Base-by-base conservation (phyloP, 2,329 filamentous ascomycete species). In the Colletotrichum cuscutae region DNA sequence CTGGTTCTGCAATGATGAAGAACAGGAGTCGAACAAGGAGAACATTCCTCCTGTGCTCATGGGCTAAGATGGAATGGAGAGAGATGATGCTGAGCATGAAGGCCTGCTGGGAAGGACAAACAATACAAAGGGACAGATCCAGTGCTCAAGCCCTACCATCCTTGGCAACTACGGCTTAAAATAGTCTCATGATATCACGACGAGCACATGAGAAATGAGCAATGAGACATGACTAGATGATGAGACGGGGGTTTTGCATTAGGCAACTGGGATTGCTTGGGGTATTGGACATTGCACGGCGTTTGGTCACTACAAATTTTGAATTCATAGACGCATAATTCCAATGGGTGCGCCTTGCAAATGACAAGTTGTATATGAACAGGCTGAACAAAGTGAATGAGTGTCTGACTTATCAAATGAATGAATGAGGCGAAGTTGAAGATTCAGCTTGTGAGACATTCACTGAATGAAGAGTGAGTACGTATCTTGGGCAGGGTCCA, bases 401-500 rank as follows among this genome's bases (percentile, higher is more conserved):
- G 15, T 46, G 4, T 22, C 42, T n/a, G 19, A 49, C 8, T 49
- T 49, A 19, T 49, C 19, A 49, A 49, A 1, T n/a, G 15, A n/a
- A 19, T n/a, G 54, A 32, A 3, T 1, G 28, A 57, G 4, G 54
- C 22, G 54, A 57, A 57, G 54, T 32, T 32, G 26, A 57, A 46
- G 19, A 15, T 46, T 4, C 19, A 46, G 35, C 24, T 28, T 5
- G 24, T 57, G 3, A 57, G 26, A 57, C 54, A 57, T 57, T 30
- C 26, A 9, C 30, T 22, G 22, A 42, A 13, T 19, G 37, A 22
- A 35, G 4, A 24, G 19, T 28, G 24, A 42, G 26, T 49, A 65
- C 56, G 28, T 58, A 54, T 57, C 32, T 35, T 12, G 12, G 8
- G 3, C 49, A 61, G 71, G 71, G 66, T 52, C 56, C 35, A 32